These are phyloP conservation scores for Raffaelea deltoideospora DNA, from an alignment of 2,329 filamentous ascomycete species.

Conservation along the genomic window DNA sequence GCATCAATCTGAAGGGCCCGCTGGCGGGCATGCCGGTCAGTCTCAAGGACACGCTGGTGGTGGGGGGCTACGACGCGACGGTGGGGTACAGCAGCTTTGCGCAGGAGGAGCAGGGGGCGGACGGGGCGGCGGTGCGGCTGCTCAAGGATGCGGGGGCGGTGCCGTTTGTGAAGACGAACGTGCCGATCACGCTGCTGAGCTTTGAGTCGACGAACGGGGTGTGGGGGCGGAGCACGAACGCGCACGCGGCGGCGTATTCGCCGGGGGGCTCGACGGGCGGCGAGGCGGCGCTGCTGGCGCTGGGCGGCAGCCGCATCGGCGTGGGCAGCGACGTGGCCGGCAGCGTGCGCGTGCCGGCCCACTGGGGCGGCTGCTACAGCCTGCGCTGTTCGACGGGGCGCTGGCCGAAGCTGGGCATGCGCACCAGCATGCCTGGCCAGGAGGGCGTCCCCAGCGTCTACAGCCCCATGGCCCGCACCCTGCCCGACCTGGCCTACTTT, in stretches of 20 bases:
- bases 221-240: slow-evolving; percentile 73
- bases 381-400: slow-evolving; percentile 76
- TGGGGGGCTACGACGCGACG: slow-evolving; percentile 68
- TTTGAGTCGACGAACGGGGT: slow-evolving; percentile 68
- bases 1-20: slow-evolving; percentile 60
- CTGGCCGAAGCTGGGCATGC: slow-evolving; percentile 75
- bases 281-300: slow-evolving; percentile 67
- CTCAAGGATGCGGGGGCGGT: slow-evolving; percentile 80
- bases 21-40: slow-evolving; percentile 78
- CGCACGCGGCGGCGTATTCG: slow-evolving; percentile 69
- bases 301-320: slow-evolving; percentile 64
- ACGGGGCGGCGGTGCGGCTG: slow-evolving; percentile 60
- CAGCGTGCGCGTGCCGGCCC: slow-evolving; percentile 72
- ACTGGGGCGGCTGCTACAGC: slow-evolving; percentile 81
- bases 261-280: slow-evolving; percentile 83
- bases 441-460: slow-evolving; percentile 82
- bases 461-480: slow-evolving; percentile 79
- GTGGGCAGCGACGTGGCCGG: slow-evolving; percentile 87
- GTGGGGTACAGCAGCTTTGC: slow-evolving; percentile 67
- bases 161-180: slow-evolving; percentile 84
- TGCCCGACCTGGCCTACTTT: slow-evolving; percentile 75
- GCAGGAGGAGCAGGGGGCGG: slow-evolving; percentile 44
- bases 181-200: slow-evolving; percentile 72
- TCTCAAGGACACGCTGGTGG: slow-evolving; percentile 65
- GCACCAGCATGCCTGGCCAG: slow-evolving; percentile 82